A percentile compares a stretch with the other conserved stretches of the same genome.
Evolutionary conservation across 371 early-diverging fungal genomes (phyloP).

Genomic region (Entomophthora muscae): DNA sequence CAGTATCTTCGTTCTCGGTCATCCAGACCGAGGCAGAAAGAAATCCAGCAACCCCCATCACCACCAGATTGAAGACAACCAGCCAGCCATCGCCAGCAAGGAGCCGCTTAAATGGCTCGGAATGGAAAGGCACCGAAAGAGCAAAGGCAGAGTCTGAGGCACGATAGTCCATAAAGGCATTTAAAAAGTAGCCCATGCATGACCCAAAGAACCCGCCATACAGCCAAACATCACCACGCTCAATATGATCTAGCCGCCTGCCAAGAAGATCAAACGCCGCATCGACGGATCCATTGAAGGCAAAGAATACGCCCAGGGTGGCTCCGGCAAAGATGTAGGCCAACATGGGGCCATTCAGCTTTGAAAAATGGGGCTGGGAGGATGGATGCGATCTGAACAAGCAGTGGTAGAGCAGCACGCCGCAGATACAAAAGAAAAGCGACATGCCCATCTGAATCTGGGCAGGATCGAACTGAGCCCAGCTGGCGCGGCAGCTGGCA

Average conservation of each 20-base stretch:
- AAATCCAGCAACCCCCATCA: neutral
- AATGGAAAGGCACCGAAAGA: neutral
- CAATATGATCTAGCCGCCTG: neutral
- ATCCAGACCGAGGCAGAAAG: neutral
- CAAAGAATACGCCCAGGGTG: neutral
- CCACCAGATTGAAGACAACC: conserved; percentile 1
- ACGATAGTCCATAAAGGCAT: conserved; percentile 4
- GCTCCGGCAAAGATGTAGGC: neutral
- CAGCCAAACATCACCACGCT: neutral
- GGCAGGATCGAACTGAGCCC: conserved; percentile 80
- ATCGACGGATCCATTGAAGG: neutral
- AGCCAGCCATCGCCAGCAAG: neutral
- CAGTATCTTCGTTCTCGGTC: neutral
- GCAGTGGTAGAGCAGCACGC: conserved; percentile 1
- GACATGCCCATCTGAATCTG: conserved; percentile 39
- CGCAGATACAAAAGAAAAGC: conserved; percentile 17
- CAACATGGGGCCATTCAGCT: conserved; percentile 7
- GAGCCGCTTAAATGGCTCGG: neutral
- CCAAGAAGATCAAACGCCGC: neutral
- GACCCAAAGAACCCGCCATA: conserved; percentile 6
- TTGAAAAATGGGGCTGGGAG: neutral
- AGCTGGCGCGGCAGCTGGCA: conserved; percentile 51
- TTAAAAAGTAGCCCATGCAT: conserved; percentile 12
- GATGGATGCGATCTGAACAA: neutral
- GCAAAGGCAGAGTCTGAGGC: conserved; percentile 17